Evolutionary conservation across 768 basidiomycete genomes (phyloP).

Genomic region (Panaeolus papilionaceus): DNA sequence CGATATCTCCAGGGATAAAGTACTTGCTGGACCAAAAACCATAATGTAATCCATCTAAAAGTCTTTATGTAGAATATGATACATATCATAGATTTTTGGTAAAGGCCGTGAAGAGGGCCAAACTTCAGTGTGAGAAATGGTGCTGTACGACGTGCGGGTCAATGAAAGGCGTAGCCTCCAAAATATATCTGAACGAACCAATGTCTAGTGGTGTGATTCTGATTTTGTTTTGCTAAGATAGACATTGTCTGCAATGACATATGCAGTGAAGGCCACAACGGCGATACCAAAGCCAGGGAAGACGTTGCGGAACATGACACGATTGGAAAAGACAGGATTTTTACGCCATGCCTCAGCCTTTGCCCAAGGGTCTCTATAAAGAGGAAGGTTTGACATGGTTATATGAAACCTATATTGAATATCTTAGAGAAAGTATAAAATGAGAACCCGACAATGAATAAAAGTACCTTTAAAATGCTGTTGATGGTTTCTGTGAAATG

Average conservation of each 20-base stretch:
- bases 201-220: slow-evolving; percentile 35
- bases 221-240: slow-evolving; percentile 43
- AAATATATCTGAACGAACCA: slow-evolving; percentile 1
- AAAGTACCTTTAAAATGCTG: not conserved
- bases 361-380: slow-evolving; percentile 94
- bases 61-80: not conserved
- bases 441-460: not conserved
- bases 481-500: not conserved
- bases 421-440: not conserved
- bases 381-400: slow-evolving; percentile 65
- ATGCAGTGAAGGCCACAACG: slow-evolving; percentile 89
- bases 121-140: not conserved
- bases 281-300: slow-evolving; percentile 97
- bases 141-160: not conserved
- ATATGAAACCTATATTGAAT: not conserved
- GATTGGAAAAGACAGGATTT: slow-evolving; percentile 85
- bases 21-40: not conserved
- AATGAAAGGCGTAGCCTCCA: not conserved
- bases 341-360: slow-evolving; percentile 93
- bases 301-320: slow-evolving; percentile 86
- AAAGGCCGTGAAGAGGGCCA: not conserved
- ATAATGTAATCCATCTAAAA: slow-evolving; percentile 3
- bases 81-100: not conserved
- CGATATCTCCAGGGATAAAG: slow-evolving; percentile 58
- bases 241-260: slow-evolving; percentile 86